These are phyloP conservation scores for Solidago caesia DNA, from an alignment of 129 eudicot species.

Conservation along the genomic window DNA sequence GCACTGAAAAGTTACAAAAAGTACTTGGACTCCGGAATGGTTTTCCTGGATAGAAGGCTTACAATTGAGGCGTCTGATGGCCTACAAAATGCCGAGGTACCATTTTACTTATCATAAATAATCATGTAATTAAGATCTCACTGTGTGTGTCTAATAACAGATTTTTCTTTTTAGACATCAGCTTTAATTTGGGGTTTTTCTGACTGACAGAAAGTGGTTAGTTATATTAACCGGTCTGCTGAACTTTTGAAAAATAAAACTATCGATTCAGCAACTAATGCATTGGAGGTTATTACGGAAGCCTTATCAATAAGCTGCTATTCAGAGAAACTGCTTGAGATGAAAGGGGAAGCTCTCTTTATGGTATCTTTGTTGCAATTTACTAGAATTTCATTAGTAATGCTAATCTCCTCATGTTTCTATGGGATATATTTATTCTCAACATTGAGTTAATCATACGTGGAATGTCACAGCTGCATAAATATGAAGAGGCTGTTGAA, in stretches of 20 bases:
- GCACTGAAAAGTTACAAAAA: slow-evolving; percentile 50
- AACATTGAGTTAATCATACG: background rate
- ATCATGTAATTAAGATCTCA: background rate
- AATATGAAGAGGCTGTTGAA: slow-evolving; percentile 67
- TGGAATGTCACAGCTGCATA: slow-evolving; percentile 52
- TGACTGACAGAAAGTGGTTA: slow-evolving; percentile 63
- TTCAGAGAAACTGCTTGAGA: slow-evolving; percentile 74
- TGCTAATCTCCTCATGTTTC: background rate
- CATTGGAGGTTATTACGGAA: slow-evolving; percentile 49
- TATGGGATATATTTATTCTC: background rate
- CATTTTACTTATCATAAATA: background rate
- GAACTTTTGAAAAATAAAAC: slow-evolving; percentile 60
- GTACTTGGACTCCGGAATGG: slow-evolving; percentile 47
- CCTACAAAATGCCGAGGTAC: slow-evolving; percentile 74
- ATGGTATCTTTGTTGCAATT: slow-evolving; percentile 43
- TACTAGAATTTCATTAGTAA: background rate
- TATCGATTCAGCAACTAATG: slow-evolving; percentile 50
- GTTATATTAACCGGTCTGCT: slow-evolving; percentile 38
- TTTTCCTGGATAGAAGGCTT: slow-evolving; percentile 74
- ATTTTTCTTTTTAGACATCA: background rate
- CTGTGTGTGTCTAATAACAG: background rate
- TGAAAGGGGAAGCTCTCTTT: slow-evolving; percentile 80
- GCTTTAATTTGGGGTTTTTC: slow-evolving; percentile 29
- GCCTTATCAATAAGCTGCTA: slow-evolving; percentile 63
- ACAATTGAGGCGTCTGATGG: slow-evolving; percentile 81